These are phyloP conservation scores for Tricholomella constricta DNA, from an alignment of 768 basidiomycete genomes.

Conservation along the genomic window DNA sequence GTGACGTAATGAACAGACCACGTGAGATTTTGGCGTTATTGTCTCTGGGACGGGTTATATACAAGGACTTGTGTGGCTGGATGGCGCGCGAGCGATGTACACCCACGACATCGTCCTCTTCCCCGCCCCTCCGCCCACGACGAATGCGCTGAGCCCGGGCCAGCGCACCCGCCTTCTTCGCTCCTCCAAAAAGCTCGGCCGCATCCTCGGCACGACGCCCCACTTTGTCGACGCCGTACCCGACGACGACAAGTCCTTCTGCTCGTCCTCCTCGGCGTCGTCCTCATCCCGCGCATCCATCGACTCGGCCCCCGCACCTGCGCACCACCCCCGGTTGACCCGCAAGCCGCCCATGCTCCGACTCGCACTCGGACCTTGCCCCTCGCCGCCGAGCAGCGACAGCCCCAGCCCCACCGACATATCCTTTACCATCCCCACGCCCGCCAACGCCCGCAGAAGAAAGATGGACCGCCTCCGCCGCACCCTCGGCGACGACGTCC, in stretches of 20 bases:
- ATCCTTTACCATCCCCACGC: constrained; percentile 43
- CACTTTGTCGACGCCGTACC: constrained; percentile 46
- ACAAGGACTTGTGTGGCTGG: too few species aligned
- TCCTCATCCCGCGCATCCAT: constrained; percentile 10
- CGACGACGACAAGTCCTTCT: constrained; percentile 3
- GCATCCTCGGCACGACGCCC: constrained; percentile 61
- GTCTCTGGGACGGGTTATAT: too few species aligned
- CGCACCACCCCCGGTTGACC: constrained; percentile 19
- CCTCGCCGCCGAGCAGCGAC: constrained; percentile 15
- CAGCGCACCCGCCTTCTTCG: constrained; percentile 60
- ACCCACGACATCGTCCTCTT: constrained; percentile 39
- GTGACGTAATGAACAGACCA: too few species aligned
- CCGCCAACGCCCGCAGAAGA: constrained; percentile 44
- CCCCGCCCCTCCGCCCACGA: constrained; percentile 58
- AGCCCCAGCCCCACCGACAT: constrained; percentile 26
- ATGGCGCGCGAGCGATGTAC: too few species aligned
- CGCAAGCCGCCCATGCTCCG: constrained; percentile 11
- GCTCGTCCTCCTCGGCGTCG: constrained; percentile 25
- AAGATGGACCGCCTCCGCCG: constrained; percentile 68
- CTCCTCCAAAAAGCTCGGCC: constrained; percentile 59
- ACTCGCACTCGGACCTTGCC: constrained; percentile 22
- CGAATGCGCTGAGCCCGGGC: constrained; percentile 49
- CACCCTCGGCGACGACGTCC: constrained; percentile 65
- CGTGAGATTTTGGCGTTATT: too few species aligned
- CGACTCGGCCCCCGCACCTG: constrained; percentile 19